These are phyloP conservation scores for Mycena albidolilacea DNA, from an alignment of 768 basidiomycete species.

Conservation along the genomic window DNA sequence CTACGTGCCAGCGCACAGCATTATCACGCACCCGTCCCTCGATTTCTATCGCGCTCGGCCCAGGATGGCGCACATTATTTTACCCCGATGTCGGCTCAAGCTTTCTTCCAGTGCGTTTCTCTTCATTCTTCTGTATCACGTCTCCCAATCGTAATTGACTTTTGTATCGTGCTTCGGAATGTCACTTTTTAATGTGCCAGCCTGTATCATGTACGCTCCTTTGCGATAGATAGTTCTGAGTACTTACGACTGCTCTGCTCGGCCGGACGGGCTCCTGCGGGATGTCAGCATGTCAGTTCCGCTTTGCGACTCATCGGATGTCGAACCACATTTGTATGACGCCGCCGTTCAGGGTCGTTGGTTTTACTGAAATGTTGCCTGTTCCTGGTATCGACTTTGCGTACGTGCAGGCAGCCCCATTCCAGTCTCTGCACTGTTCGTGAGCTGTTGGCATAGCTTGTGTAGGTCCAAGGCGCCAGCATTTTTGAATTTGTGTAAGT, in stretches of 20 bases:
- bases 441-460: neutral
- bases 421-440: neutral
- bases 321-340: slow-evolving; percentile 13
- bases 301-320: slow-evolving; percentile 8
- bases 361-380: neutral
- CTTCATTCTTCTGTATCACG: too few relatives aligned
- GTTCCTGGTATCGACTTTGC: neutral
- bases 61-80: too few relatives aligned
- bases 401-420: neutral
- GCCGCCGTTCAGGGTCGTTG: slow-evolving; percentile 17
- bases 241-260: neutral
- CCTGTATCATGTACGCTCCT: too few relatives aligned
- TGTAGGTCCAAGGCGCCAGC: neutral
- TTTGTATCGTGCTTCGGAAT: too few relatives aligned
- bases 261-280: neutral
- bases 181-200: too few relatives aligned
- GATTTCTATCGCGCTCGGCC: too few relatives aligned
- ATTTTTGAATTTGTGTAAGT: neutral
- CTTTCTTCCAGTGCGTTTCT: too few relatives aligned
- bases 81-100: too few relatives aligned
- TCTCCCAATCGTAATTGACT: too few relatives aligned
- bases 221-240: too few relatives aligned
- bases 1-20: too few relatives aligned
- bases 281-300: neutral
- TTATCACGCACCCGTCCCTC: too few relatives aligned